Conservation (phyloP, 208 protist genomes). For the Leishmania tarentolae region DNA sequence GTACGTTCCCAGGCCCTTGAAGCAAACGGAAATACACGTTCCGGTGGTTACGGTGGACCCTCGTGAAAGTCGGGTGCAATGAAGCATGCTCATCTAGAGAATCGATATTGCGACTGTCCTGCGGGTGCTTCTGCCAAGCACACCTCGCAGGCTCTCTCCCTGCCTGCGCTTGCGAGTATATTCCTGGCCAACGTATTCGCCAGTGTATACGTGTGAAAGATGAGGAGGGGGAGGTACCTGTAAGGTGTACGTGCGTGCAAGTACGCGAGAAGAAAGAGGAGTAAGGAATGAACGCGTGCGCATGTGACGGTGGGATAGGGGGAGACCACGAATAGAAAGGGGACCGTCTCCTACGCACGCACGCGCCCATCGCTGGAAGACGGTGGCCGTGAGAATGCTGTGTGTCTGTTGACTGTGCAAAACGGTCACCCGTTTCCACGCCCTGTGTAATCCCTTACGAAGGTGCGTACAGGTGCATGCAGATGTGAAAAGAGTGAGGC, state of each 20-base stretch:
- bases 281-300: neutral
- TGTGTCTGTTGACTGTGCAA: neutral
- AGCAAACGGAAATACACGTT: slow-evolving; percentile 8
- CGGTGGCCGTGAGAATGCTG: neutral
- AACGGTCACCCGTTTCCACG: neutral
- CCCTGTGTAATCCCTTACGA: neutral
- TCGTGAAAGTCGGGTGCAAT: neutral
- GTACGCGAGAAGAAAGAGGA: neutral
- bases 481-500: neutral
- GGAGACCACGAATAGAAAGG: neutral
- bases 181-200: neutral
- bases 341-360: neutral
- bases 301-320: neutral
- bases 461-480: neutral
- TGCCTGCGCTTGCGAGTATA: neutral
- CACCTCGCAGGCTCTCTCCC: neutral
- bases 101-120: neutral
- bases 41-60: neutral
- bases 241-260: neutral
- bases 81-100: neutral
- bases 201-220: neutral
- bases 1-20: slow-evolving; percentile 28
- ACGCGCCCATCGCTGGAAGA: neutral
- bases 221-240: neutral
- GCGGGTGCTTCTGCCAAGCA: neutral